Percentiles rank a stretch among this genome's conserved stretches.
Evolutionary conservation across 1,284 basidiomycete genomes (phyloP).

Genomic region (Heterobasidion parviporum): DNA sequence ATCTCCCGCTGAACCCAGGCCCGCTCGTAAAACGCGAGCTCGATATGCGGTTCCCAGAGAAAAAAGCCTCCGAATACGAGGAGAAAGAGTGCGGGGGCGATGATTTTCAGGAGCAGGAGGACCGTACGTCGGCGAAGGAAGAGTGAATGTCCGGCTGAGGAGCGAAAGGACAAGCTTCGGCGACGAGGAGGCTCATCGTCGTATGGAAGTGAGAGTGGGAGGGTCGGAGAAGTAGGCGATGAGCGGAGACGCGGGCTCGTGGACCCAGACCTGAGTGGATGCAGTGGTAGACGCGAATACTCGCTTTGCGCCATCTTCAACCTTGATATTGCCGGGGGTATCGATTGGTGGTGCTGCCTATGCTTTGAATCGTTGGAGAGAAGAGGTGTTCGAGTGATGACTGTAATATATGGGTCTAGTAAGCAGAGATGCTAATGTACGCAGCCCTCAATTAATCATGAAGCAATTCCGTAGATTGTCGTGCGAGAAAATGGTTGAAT

Average conservation of each 20-base stretch:
- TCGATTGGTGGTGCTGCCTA: no score
- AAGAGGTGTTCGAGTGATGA: no score
- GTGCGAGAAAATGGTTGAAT: no score
- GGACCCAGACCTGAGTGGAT: conserved; percentile 6
- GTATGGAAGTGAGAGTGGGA: neutral
- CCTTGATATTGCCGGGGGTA: no score
- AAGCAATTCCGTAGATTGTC: no score
- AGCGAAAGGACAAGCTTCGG: neutral
- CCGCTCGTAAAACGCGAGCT: conserved; percentile 69
- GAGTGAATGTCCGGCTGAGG: neutral
- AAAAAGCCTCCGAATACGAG: conserved; percentile 40
- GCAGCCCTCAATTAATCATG: no score
- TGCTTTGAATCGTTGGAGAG: no score
- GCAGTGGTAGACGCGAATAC: conserved; percentile 9
- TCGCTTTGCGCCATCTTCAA: conserved; percentile 10
- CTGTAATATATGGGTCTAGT: no score
- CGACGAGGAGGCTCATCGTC: neutral
- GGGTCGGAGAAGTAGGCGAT: neutral
- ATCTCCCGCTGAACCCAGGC: conserved; percentile 70
- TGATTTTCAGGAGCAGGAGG: conserved; percentile 13
- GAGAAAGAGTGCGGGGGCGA: conserved; percentile 27
- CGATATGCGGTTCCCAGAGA: conserved; percentile 74
- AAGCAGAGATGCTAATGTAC: no score
- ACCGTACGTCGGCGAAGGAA: conserved; percentile 12
- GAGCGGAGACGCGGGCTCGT: conserved; percentile 4